These are phyloP conservation scores for Flaveria brownii DNA, from an alignment of 129 eudicot genomes.

Conservation along the genomic window DNA sequence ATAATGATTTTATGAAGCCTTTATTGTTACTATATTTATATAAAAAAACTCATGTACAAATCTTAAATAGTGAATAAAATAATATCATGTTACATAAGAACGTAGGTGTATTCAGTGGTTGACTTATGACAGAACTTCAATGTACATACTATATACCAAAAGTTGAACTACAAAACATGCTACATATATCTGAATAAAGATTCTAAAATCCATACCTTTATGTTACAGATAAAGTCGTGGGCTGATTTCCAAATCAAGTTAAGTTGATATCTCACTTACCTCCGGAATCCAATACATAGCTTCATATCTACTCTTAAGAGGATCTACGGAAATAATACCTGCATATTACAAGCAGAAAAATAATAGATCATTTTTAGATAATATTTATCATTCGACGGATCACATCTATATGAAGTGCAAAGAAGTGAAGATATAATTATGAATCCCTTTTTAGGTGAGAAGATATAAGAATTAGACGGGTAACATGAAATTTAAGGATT, in stretches of 20 bases:
- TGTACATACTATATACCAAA: not conserved
- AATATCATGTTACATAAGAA: no score
- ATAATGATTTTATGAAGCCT: no score
- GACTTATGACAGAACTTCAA: not conserved
- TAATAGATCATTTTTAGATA: not conserved
- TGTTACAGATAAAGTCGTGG: not conserved
- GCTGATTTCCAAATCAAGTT: not conserved
- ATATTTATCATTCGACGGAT: not conserved
- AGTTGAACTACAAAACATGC: not conserved
- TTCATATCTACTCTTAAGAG: slow-evolving; percentile 16
- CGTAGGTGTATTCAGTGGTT: no score
- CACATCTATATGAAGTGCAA: not conserved
- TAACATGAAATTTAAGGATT: not conserved
- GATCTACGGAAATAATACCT: slow-evolving; percentile 52
- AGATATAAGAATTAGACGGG: not conserved
- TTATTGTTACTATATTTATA: no score
- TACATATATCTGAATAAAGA: slow-evolving; percentile 2
- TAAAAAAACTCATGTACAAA: no score
- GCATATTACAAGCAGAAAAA: slow-evolving; percentile 21
- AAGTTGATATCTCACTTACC: not conserved
- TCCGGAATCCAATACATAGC: not conserved
- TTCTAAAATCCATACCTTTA: not conserved
- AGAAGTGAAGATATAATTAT: not conserved
- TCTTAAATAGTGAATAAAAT: no score
- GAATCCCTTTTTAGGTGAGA: not conserved